Percentiles rank a stretch among this genome's conserved stretches.
phyloP scores from a whole-genome alignment of 345 rosid species.

The Clarkia xantiana region DNA sequence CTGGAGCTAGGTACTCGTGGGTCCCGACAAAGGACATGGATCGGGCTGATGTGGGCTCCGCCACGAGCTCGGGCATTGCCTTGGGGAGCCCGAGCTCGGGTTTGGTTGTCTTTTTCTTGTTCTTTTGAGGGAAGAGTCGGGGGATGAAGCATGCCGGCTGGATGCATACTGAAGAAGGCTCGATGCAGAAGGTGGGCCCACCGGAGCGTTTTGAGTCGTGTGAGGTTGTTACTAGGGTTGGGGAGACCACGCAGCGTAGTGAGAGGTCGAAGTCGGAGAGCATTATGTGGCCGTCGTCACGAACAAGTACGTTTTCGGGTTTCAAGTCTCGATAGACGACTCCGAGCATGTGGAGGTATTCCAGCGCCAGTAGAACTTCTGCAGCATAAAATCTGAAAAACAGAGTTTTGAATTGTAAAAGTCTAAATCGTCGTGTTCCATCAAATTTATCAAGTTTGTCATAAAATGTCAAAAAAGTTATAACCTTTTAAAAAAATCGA shows the following conservation, averaged over 20 bases:
- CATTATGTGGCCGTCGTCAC: conserved; percentile 98
- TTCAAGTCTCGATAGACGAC: conserved; percentile 95
- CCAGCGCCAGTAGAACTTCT: conserved; percentile 85
- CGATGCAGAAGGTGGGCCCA: conserved; percentile 63
- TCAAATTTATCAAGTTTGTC: too few species aligned
- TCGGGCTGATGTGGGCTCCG: conserved; percentile 87
- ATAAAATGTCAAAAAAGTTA: too few species aligned
- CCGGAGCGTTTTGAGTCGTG: conserved; percentile 50
- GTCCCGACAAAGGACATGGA: conserved; percentile 99
- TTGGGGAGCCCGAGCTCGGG: conserved; percentile 35
- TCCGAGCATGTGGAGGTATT: conserved; percentile 98
- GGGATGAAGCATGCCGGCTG: conserved; percentile 87
- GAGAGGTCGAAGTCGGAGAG: conserved; percentile 98
- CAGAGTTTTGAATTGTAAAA: background rate
- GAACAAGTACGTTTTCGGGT: conserved; percentile 95
- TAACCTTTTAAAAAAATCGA: too few species aligned
- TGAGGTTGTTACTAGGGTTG: conserved; percentile 58
- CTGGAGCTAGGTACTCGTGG: conserved; percentile 95
- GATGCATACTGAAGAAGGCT: conserved; percentile 78
- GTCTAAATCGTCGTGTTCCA: too few species aligned
- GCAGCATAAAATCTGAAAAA: conserved; percentile 83
- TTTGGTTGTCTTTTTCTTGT: conserved; percentile 55
- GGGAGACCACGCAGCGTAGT: conserved; percentile 76
- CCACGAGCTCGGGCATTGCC: conserved; percentile 75
- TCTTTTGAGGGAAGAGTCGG: conserved; percentile 59